Percentiles rank a stretch among this genome's conserved stretches.
phyloP scores from a whole-genome alignment of 495 filamentous ascomycete genomes.

The Extremus antarcticus region DNA sequence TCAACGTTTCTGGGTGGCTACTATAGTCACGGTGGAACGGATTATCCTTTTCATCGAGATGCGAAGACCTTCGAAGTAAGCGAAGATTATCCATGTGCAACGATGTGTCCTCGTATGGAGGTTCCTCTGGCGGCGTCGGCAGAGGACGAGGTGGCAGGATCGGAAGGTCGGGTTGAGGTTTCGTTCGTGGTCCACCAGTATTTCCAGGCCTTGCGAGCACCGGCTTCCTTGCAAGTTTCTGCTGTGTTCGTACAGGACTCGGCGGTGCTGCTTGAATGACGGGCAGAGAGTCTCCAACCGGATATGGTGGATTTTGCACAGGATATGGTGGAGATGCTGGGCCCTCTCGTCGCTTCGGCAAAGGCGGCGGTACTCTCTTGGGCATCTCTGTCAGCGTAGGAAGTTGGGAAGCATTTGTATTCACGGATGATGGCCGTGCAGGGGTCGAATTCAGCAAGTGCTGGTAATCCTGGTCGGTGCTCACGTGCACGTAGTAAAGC shows the following conservation, averaged over 20 bases:
- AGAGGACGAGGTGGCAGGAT: conserved; percentile 10
- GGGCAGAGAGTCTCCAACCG: neutral
- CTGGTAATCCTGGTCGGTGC: conserved; percentile 26
- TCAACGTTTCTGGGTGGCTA: neutral
- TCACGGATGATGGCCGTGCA: conserved; percentile 15
- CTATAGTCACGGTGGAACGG: neutral
- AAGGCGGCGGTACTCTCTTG: neutral
- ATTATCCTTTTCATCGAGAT: neutral
- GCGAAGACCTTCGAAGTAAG: conserved; percentile 1
- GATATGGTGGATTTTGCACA: neutral
- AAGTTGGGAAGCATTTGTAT: neutral
- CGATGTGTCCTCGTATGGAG: neutral
- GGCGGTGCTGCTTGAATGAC: neutral
- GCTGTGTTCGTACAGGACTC: neutral
- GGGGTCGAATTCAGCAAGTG: conserved; percentile 1
- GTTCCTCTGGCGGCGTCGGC: conserved; percentile 2
- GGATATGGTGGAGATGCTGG: neutral
- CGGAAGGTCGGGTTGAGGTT: conserved; percentile 5
- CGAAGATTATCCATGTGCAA: conserved; percentile 6
- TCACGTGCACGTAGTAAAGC: conserved; percentile 82
- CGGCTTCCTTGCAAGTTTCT: conserved; percentile 5
- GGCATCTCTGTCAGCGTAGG: neutral
- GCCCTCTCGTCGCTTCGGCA: neutral
- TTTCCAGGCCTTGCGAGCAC: neutral
- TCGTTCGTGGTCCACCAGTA: neutral